A percentile compares a stretch with the other conserved stretches of the same genome.
Evolutionary conservation across 2,329 filamentous ascomycete species (phyloP).

Genomic region (Cordyceps sp.): DNA sequence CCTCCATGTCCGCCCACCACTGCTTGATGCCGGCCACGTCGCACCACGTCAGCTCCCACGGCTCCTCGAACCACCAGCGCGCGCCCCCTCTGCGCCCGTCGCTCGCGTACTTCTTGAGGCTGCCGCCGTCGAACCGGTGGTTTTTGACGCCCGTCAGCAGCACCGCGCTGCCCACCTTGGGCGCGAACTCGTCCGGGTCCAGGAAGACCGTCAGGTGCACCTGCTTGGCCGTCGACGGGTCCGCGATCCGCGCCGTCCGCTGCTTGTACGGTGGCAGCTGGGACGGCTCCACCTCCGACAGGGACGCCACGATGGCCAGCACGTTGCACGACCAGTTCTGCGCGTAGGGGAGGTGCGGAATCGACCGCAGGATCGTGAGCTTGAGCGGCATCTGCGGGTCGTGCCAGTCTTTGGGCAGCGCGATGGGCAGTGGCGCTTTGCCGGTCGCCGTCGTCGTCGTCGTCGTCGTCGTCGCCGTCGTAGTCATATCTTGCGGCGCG

Average conservation of each 20-base stretch:
- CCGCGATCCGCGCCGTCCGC: constrained; percentile 31
- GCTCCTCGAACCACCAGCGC: constrained; percentile 35
- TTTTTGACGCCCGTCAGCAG: constrained; percentile 40
- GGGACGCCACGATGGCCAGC: constrained; percentile 29
- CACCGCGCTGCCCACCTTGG: constrained; percentile 29
- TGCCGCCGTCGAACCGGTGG: constrained; percentile 32
- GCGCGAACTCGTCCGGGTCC: constrained; percentile 30
- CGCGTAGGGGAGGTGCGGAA: constrained; percentile 35
- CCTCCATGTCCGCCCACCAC: constrained; percentile 24
- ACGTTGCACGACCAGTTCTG: constrained; percentile 43
- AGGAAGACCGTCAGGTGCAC: constrained; percentile 38
- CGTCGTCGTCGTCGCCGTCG: neutral
- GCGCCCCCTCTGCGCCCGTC: constrained; percentile 16
- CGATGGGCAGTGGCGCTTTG: constrained; percentile 11
- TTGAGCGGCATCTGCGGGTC: constrained; percentile 27
- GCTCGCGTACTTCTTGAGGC: constrained; percentile 26
- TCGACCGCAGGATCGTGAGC: constrained; percentile 30
- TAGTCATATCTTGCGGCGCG: neutral
- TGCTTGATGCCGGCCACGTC: constrained; percentile 24
- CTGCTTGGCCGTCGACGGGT: constrained; percentile 33
- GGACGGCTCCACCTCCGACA: constrained; percentile 30
- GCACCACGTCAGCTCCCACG: constrained; percentile 29
- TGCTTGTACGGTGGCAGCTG: constrained; percentile 32
- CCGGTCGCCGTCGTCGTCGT: too few relatives aligned
- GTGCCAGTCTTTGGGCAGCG: constrained; percentile 23